Base-by-base conservation (phyloP, 2,329 filamentous ascomycete genomes). In the Epichloe festucae region DNA sequence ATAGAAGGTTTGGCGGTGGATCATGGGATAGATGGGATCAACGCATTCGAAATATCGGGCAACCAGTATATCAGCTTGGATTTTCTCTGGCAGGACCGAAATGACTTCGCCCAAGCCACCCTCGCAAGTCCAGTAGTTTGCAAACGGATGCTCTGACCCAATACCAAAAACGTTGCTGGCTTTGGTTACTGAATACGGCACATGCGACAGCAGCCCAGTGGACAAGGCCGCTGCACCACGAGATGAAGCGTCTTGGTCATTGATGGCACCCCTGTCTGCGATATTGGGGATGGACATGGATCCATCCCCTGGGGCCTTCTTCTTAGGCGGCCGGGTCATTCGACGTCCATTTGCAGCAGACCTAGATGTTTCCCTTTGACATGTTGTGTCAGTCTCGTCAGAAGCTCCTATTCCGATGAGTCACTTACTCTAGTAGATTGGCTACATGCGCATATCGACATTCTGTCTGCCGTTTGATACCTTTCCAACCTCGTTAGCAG, bases 91-190 rank as follows among this genome's bases (percentile, higher is more conserved):
- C 12, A 91, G 70, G 3, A 89, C 84, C 1, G 78, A 81, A 43
- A 89, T 81, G 6, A 89, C 85, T 66, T 91, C 87, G 8, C 79
- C 73, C 17, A 91, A 69, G 0, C 85, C 86, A 46, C 87, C 86
- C 54, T 83, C 78, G 60, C 83, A 87, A 3, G 85, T 90, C 87
- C 87, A 91, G 66, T 90, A 90, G 62, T 90, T 90, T 60, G 84
- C 82, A 62, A 89, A 89, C 0, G 85, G 85, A 62, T 89, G 85
- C 62, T 88, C 84, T 0, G 83, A 82, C 14, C 84, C 85, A 56
- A 89, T 81, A n/a, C 86, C 86, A 62, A 90, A 90, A 51, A 89
- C 84, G 57, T 87, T 88, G 51, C 83, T 87, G 1, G 83, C 82
- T 6, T 81, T 81, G 10, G 83, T 79, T 42, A 79, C 74, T 0